Evolutionary conservation across 148 eudicot genomes (phyloP).

Genomic region (Polygonum aviculare): DNA sequence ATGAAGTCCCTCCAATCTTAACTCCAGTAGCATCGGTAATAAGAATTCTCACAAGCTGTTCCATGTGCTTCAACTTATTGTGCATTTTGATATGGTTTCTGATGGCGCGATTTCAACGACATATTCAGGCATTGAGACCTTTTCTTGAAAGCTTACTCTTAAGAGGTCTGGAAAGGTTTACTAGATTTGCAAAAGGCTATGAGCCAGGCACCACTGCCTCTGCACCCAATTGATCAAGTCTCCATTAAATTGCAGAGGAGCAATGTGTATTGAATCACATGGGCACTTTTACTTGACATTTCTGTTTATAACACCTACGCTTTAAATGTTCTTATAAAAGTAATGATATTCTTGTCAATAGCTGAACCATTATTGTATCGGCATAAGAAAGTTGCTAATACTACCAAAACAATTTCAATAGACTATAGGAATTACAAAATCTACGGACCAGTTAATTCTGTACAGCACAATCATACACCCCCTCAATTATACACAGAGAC

Average conservation of each 20-base stretch:
- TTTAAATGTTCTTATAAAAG: not conserved
- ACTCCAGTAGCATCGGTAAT: constrained; percentile 93
- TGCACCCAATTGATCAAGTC: not conserved
- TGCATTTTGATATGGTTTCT: not conserved
- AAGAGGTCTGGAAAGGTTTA: constrained; percentile 74
- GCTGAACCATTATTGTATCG: not conserved
- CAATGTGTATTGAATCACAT: not conserved
- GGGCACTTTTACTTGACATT: not conserved
- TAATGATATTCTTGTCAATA: not conserved
- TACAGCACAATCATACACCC: not conserved
- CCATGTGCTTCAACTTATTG: not conserved
- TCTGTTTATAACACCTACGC: not conserved
- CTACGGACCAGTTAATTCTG: not conserved
- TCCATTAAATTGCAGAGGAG: not conserved
- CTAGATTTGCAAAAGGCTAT: constrained; percentile 44
- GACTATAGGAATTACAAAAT: not conserved
- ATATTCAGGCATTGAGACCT: constrained; percentile 75
- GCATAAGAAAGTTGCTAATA: not conserved
- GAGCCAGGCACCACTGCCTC: constrained; percentile 15
- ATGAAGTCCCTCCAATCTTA: constrained; percentile 83
- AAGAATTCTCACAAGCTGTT: constrained; percentile 24
- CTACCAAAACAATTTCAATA: not conserved
- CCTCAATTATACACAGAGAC: not conserved
- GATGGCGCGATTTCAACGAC: not conserved
- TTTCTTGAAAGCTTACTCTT: constrained; percentile 64